Percentiles rank a stretch among this genome's conserved stretches.
These are phyloP conservation scores for Phalaenopsis aphrodite DNA, from an alignment of 106 monocot genomes.

Conservation along the genomic window DNA sequence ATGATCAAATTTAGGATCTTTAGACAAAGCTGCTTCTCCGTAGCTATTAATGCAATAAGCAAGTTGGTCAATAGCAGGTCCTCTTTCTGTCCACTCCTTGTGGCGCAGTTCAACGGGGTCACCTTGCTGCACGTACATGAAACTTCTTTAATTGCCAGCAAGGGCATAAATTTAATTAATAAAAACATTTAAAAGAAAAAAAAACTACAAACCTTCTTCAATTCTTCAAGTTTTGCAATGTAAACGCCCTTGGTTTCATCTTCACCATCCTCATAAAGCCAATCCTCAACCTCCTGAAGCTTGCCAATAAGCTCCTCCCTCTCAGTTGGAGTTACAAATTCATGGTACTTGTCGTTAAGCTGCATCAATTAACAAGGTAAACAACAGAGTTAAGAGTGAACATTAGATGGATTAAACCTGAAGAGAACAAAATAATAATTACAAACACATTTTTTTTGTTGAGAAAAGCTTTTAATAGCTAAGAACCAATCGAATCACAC, in stretches of 20 bases:
- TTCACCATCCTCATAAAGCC: conserved; percentile 98
- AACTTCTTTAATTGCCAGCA: not conserved
- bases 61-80: conserved; percentile 49
- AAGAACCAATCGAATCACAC: too few relatives aligned
- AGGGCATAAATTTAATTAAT: not conserved
- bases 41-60: conserved; percentile 70
- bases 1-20: conserved; percentile 82
- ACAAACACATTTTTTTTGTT: not conserved
- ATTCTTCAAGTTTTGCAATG: conserved; percentile 79
- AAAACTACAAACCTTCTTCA: conserved; percentile 56
- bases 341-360: conserved; percentile 82
- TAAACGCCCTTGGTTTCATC: conserved; percentile 94
- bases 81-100: conserved; percentile 69
- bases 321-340: conserved; percentile 48
- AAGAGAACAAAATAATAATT: too few relatives aligned
- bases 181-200: not conserved
- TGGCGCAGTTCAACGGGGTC: conserved; percentile 74
- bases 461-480: not conserved
- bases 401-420: not conserved
- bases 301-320: conserved; percentile 52
- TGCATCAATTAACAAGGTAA: conserved; percentile 4
- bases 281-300: conserved; percentile 91
- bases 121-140: conserved; percentile 47
- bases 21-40: conserved; percentile 74
- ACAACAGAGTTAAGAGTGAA: not conserved